Percentiles rank a stretch among this genome's conserved stretches.
Evolutionary conservation across 1,284 basidiomycete species (phyloP).

Genomic region (Marasmius tenuissimus): DNA sequence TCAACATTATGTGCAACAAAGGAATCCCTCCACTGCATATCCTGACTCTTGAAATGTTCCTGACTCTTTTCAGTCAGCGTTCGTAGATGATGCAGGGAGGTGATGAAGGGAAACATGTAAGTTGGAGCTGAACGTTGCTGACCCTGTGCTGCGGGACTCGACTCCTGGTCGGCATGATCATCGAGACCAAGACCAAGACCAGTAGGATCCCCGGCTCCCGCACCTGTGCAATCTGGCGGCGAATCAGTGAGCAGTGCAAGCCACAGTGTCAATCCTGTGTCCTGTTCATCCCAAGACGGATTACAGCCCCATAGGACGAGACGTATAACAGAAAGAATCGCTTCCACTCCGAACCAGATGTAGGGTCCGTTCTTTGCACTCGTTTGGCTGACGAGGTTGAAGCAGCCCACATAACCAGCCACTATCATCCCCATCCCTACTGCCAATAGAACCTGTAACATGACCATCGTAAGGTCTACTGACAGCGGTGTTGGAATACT

Average conservation of each 20-base stretch:
- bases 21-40: not conserved
- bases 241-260: not conserved
- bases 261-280: not conserved
- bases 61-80: not conserved
- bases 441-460: not conserved
- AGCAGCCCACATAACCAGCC: not conserved
- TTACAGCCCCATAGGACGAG: not conserved
- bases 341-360: not conserved
- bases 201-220: no score
- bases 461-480: not conserved
- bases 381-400: not conserved
- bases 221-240: no score
- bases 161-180: no score
- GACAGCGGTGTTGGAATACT: no score
- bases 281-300: not conserved
- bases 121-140: not conserved
- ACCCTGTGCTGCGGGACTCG: no score
- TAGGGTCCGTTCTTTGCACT: not conserved
- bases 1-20: not conserved
- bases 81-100: not conserved
- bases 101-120: not conserved
- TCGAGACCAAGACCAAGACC: no score
- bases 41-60: not conserved
- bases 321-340: not conserved
- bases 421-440: not conserved